Conservation (phyloP, 2,329 filamentous ascomycete genomes). For the Penicillium fuscoglaucum region DNA sequence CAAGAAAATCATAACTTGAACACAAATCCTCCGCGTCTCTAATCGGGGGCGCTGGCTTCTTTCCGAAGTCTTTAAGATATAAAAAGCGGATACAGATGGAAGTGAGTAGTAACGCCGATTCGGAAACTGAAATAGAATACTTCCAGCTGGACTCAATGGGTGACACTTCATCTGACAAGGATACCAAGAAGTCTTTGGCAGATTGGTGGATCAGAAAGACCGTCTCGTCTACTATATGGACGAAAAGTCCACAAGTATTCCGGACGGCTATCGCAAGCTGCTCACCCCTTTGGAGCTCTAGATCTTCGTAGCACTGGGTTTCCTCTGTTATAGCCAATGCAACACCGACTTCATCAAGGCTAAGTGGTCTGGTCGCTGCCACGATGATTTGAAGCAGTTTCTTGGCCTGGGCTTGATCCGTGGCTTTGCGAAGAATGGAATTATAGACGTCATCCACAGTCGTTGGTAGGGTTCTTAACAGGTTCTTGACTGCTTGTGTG, state of each 20-base stretch:
- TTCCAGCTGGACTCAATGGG: neutral
- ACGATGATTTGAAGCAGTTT: neutral
- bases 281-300: neutral
- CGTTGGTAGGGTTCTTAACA: neutral
- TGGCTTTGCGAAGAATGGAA: neutral
- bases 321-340: neutral
- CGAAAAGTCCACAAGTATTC: neutral
- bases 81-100: neutral
- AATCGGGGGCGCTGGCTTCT: neutral
- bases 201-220: neutral
- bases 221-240: neutral
- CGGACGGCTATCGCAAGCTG: neutral
- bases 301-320: neutral
- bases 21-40: neutral
- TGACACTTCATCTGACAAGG: neutral
- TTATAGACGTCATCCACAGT: neutral
- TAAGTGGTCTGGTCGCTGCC: neutral
- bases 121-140: neutral
- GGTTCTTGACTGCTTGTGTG: neutral
- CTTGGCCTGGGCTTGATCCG: neutral
- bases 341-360: neutral
- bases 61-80: neutral
- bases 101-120: neutral
- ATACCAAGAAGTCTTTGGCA: neutral
- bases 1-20: neutral